A percentile compares a stretch with the other conserved stretches of the same genome.
phyloP scores from a whole-genome alignment of 2,329 filamentous ascomycete species.

The Penicillium verrucosum region DNA sequence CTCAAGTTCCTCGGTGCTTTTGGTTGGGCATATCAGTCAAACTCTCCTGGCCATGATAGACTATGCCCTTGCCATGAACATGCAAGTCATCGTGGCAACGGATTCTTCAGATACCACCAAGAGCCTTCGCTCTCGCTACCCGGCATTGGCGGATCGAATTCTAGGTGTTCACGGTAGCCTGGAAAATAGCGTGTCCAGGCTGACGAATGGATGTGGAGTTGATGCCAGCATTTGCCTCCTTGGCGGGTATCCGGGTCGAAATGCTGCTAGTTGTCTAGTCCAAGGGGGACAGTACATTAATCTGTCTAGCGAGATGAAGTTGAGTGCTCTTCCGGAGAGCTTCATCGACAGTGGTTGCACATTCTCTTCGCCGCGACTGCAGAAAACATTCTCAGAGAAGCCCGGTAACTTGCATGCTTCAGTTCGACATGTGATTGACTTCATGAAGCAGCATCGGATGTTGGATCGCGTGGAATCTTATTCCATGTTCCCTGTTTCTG shows the following conservation, averaged over 20 bases:
- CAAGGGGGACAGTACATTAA: constrained; percentile 20
- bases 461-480: constrained; percentile 13
- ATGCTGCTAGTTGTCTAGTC: constrained; percentile 13
- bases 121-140: constrained; percentile 10
- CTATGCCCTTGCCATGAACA: constrained; percentile 13
- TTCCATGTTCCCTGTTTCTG: constrained; percentile 8
- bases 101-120: constrained; percentile 9
- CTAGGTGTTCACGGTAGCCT: constrained; percentile 10
- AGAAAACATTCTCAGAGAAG: constrained; percentile 15
- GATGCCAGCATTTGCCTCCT: constrained; percentile 17
- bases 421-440: constrained; percentile 11
- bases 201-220: constrained; percentile 18
- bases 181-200: constrained; percentile 13
- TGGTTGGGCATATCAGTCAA: constrained; percentile 12
- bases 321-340: constrained; percentile 17
- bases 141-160: constrained; percentile 8
- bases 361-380: constrained; percentile 16
- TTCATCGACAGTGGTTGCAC: constrained; percentile 19
- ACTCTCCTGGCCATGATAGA: constrained; percentile 17
- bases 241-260: constrained; percentile 13
- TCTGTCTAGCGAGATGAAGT: constrained; percentile 17
- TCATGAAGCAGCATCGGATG: constrained; percentile 16
- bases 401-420: constrained; percentile 14
- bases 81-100: constrained; percentile 16
- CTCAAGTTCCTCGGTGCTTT: constrained; percentile 12